Conservation (phyloP, 1,284 basidiomycete species). For the Naganishia albida region DNA sequence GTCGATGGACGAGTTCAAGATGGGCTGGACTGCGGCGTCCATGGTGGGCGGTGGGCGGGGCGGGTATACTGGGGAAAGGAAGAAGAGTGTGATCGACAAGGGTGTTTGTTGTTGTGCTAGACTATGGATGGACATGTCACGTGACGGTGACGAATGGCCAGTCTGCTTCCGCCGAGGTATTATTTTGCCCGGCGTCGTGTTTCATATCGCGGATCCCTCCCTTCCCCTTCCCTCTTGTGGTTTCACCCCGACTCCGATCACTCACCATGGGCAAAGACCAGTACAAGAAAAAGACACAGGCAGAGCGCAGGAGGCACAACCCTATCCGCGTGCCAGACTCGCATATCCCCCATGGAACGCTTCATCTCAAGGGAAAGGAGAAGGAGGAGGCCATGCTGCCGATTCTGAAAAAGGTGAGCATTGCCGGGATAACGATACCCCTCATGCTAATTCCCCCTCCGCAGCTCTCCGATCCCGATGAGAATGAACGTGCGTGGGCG, state of each 20-base stretch:
- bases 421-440: neutral
- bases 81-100: neutral
- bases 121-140: neutral
- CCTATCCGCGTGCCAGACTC: constrained; percentile 87
- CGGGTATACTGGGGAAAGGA: neutral
- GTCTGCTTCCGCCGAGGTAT: neutral
- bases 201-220: neutral
- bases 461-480: constrained; percentile 61
- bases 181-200: neutral
- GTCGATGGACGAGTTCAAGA: constrained; percentile 36
- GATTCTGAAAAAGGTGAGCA: constrained; percentile 75
- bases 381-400: constrained; percentile 69
- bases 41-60: neutral
- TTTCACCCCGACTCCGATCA: neutral
- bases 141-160: neutral
- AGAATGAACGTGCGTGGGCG: constrained; percentile 82
- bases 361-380: constrained; percentile 62
- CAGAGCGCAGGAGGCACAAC: constrained; percentile 75
- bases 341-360: constrained; percentile 76
- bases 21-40: neutral
- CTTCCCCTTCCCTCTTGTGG: neutral
- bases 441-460: neutral
- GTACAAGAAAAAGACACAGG: constrained; percentile 64
- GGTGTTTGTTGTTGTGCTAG: neutral
- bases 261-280: constrained; percentile 80